A percentile compares a stretch with the other conserved stretches of the same genome.
These are phyloP conservation scores for Colletotrichum sp. DNA, from an alignment of 2,329 filamentous ascomycete species.

Conservation along the genomic window DNA sequence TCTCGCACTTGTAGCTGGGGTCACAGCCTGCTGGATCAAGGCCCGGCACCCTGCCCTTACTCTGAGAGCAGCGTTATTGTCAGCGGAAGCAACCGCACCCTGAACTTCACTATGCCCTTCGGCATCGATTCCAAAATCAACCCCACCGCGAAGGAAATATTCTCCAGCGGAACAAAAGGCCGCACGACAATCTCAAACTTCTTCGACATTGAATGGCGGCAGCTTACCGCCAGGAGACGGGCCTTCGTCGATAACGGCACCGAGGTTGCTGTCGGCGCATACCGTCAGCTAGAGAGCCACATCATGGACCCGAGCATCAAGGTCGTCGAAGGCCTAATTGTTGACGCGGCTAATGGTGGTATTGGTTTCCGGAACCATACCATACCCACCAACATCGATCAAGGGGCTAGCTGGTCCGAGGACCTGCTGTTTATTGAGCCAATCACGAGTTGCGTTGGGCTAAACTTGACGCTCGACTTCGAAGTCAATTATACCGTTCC, in stretches of 20 bases:
- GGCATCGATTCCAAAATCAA: not conserved
- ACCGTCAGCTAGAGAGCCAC: constrained; percentile 27
- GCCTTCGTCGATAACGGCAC: constrained; percentile 33
- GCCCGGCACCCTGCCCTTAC: constrained; percentile 29
- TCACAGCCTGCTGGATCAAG: constrained; percentile 20
- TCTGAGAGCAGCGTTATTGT: constrained; percentile 18
- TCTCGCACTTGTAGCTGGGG: constrained; percentile 32
- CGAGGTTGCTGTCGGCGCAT: constrained; percentile 30
- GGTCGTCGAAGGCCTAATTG: constrained; percentile 47
- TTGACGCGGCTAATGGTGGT: constrained; percentile 44
- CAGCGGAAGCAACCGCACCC: constrained; percentile 26
- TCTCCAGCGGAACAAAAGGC: constrained; percentile 36
- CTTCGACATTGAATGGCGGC: constrained; percentile 45
- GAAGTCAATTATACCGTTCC: constrained; percentile 23
- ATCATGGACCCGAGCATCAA: constrained; percentile 35
- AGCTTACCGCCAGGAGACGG: constrained; percentile 23
- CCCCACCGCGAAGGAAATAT: constrained; percentile 24
- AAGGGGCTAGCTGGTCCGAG: constrained; percentile 48
- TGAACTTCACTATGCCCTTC: constrained; percentile 8
- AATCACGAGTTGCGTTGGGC: constrained; percentile 46
- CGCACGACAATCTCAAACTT: constrained; percentile 42
- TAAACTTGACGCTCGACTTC: constrained; percentile 48
- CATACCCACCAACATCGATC: constrained; percentile 32
- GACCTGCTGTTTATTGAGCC: constrained; percentile 54
- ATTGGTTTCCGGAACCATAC: constrained; percentile 53